These are phyloP conservation scores for Endothia cerciana DNA, from an alignment of 2,329 filamentous ascomycete species.

Conservation along the genomic window DNA sequence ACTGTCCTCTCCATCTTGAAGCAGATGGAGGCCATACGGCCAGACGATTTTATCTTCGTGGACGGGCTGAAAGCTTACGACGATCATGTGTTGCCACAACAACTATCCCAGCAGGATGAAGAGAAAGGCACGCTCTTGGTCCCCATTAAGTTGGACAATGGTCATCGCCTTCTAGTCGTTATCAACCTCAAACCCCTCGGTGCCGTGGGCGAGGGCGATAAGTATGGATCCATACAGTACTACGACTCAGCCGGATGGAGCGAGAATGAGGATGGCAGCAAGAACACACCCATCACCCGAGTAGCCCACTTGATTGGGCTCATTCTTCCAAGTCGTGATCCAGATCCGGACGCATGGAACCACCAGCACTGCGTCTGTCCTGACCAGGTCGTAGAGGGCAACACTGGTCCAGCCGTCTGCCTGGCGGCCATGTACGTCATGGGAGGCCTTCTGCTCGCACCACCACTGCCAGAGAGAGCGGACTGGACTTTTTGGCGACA, in stretches of 20 bases:
- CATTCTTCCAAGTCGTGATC: background rate
- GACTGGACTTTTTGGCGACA: constrained; percentile 22
- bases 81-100: background rate
- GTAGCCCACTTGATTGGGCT: background rate
- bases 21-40: constrained; percentile 5
- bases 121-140: constrained; percentile 11
- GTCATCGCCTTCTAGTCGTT: background rate
- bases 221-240: background rate
- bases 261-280: background rate
- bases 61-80: background rate
- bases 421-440: constrained; percentile 19
- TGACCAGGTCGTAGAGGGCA: constrained; percentile 7
- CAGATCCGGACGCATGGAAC: background rate
- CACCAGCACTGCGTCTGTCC: constrained; percentile 16
- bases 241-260: background rate
- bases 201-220: background rate
- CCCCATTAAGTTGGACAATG: constrained; percentile 7
- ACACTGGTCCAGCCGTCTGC: constrained; percentile 12
- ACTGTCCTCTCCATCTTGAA: constrained; percentile 14
- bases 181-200: background rate
- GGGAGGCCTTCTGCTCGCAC: background rate
- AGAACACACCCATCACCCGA: background rate
- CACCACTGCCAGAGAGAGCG: background rate
- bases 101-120: background rate
- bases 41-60: constrained; percentile 3